These are phyloP conservation scores for Mycena metata DNA, from an alignment of 768 basidiomycete species.

Conservation along the genomic window DNA sequence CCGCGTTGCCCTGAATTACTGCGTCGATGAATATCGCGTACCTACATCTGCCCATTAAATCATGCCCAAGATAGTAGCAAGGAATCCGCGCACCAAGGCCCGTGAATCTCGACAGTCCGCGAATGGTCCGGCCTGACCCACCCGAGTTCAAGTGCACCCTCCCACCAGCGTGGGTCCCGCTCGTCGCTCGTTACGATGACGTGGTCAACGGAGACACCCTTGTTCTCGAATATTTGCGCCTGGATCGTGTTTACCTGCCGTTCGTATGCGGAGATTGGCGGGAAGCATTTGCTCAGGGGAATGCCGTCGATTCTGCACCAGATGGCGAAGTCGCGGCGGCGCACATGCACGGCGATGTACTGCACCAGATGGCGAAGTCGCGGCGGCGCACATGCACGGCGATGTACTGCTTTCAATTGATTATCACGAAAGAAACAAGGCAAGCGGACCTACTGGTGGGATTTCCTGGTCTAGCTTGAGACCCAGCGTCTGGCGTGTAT, in stretches of 20 bases:
- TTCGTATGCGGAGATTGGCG: conserved; percentile 46
- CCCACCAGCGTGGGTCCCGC: conserved; percentile 50
- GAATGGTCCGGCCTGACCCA: conserved; percentile 51
- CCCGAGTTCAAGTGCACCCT: conserved; percentile 43
- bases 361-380: conserved; percentile 52
- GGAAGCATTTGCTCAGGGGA: conserved; percentile 47
- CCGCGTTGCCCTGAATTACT: conserved; percentile 58
- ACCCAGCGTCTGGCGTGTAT: conserved; percentile 43
- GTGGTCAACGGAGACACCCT: conserved; percentile 41
- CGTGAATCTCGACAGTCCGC: conserved; percentile 45
- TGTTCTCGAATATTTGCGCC: conserved; percentile 41
- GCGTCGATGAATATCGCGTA: conserved; percentile 64
- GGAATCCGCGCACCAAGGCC: conserved; percentile 47
- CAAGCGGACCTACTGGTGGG: conserved; percentile 37
- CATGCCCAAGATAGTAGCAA: neutral
- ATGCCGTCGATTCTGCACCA: conserved; percentile 41
- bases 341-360: conserved; percentile 55
- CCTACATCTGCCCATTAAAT: conserved; percentile 54
- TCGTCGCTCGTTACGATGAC: conserved; percentile 61
- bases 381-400: conserved; percentile 53
- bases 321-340: conserved; percentile 52
- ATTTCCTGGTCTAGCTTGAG: conserved; percentile 36
- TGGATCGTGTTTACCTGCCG: conserved; percentile 49
- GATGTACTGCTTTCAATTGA: conserved; percentile 56
- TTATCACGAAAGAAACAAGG: no score